Conservation (phyloP, 768 basidiomycete species). For the Calocera viscosa region DNA sequence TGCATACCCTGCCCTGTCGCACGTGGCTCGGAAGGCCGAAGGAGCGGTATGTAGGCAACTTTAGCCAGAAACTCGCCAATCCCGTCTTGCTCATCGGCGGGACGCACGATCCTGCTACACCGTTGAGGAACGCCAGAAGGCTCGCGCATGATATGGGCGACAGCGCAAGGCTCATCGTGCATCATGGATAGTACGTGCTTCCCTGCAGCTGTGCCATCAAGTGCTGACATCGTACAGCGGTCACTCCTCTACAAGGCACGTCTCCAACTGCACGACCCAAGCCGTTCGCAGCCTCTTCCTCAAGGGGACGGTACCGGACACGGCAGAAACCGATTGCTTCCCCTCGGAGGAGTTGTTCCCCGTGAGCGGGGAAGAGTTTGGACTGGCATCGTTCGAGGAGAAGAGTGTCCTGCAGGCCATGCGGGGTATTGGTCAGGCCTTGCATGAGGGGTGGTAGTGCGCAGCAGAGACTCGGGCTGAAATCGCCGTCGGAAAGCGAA, state of each 20-base stretch:
- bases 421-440: background rate
- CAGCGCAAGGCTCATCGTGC: constrained; percentile 4
- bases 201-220: too few relatives aligned
- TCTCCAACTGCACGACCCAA: constrained; percentile 4
- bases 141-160: background rate
- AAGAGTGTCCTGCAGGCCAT: background rate
- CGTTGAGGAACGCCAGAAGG: background rate
- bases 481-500: background rate
- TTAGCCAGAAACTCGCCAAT: background rate
- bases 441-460: background rate
- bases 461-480: too few relatives aligned
- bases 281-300: background rate
- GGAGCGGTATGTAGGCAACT: constrained; percentile 1
- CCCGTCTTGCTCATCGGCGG: background rate
- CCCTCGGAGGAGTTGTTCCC: background rate
- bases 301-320: background rate
- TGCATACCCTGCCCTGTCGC: background rate
- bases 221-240: background rate
- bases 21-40: background rate
- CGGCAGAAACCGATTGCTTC: background rate
- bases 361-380: background rate
- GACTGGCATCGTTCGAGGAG: background rate
- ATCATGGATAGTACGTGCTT: background rate
- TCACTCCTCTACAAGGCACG: background rate
- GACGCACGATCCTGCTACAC: background rate